Evolutionary conservation across 2,329 filamentous ascomycete species (phyloP).

Genomic region (Alternaria sp.): DNA sequence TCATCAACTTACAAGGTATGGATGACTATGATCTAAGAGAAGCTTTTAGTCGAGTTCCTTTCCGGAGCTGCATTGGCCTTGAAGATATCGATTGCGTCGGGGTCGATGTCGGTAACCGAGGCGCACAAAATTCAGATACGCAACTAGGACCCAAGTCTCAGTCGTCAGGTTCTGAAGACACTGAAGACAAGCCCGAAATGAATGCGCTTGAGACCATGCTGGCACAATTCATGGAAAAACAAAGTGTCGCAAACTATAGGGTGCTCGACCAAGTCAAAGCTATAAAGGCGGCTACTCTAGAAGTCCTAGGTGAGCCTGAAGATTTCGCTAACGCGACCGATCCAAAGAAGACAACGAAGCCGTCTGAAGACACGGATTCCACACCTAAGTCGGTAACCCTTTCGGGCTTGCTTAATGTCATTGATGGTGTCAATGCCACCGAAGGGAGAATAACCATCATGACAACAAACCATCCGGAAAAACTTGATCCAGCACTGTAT

Average conservation of each 20-base stretch:
- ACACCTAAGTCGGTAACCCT: slow-evolving; percentile 52
- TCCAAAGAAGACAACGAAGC: not conserved
- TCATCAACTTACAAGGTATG: slow-evolving; percentile 26
- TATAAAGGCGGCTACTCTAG: not conserved
- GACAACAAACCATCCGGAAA: slow-evolving; percentile 77
- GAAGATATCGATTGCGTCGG: slow-evolving; percentile 27
- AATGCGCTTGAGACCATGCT: not conserved
- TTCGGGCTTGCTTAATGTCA: slow-evolving; percentile 78
- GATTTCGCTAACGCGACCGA: slow-evolving; percentile 8
- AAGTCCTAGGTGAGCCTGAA: not conserved
- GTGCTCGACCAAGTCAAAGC: not conserved
- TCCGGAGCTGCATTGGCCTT: slow-evolving; percentile 15
- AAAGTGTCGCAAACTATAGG: not conserved
- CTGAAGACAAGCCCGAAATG: not conserved
- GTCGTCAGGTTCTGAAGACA: not conserved
- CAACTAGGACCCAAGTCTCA: not conserved
- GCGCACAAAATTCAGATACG: slow-evolving; percentile 27
- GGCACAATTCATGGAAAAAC: not conserved
- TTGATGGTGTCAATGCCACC: slow-evolving; percentile 78
- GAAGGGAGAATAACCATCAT: slow-evolving; percentile 79
- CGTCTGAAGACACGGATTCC: not conserved
- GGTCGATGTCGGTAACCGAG: slow-evolving; percentile 11
- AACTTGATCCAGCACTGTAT: slow-evolving; percentile 73
- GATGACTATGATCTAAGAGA: slow-evolving; percentile 11
- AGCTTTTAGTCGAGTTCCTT: slow-evolving; percentile 14